Evolutionary conservation across 192 early-diverging fungal species (phyloP), one percentile per base, ranked within the genome.

Genomic region (Linnemannia zychae): DNA sequence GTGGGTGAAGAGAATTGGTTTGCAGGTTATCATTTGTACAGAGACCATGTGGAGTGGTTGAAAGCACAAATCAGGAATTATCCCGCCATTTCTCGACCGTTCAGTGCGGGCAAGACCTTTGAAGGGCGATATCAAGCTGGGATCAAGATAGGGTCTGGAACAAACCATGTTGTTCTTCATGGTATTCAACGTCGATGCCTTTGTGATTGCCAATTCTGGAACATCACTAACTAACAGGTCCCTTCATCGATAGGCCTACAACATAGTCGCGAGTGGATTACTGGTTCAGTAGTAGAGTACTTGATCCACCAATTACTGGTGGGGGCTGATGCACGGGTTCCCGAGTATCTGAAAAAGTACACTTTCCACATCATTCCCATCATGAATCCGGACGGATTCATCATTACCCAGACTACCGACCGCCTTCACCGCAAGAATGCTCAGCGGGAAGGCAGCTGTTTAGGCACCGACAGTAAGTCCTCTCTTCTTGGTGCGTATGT

Each of bases 191-290:
- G 40, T 18, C 50, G 50, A 5, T 6, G 17, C 20, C 20, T 22
- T 52, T 52, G 50, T 52, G 6, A 4, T 52, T 52, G 50, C 22
- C 22, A 4, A 1, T 52, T 0, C 18, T 4, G 50, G 3, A 52
- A 52, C 3, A 1, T 22, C 1, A 22, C 4, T 3, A 4, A 22
- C 4, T 52, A 52, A 4, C 1, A 22, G 53, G 7, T 4, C 0
- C 4, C n/a, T 20, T 11, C 18, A 4, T 52, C 4, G 18, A 28
- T 57, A 57, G 53, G 53, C 12, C 71, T 73, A 2, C 90, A 91
- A 49, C 92, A 93, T 77, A 90, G 91, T 16, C 77, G 92, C n/a
- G 92, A 93, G 82, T 93, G 92, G 71, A 73, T 92, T 31, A 79
- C 89, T 12, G 87, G 79, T 12, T 49, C 89, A 52, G 88, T 85